phyloP scores from a whole-genome alignment of 129 eudicot species.

The Oenanthe sinensis region DNA sequence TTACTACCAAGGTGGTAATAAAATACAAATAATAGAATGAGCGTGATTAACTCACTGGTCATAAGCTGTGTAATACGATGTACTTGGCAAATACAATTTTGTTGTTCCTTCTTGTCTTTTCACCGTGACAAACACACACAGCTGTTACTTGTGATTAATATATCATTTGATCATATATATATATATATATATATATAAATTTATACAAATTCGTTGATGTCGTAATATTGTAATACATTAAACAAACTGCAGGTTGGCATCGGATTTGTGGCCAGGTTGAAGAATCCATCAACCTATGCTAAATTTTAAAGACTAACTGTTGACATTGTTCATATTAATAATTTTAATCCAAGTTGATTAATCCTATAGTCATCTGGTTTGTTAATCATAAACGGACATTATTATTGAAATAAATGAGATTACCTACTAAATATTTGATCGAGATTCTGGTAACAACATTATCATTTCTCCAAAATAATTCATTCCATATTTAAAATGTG shows the following conservation, averaged over 20 bases:
- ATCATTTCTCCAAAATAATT: too few species aligned
- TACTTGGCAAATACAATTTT: background rate
- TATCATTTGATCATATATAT: background rate
- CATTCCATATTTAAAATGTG: background rate
- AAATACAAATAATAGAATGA: background rate
- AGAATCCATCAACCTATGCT: background rate
- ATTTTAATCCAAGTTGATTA: background rate
- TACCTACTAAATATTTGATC: background rate
- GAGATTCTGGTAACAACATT: background rate
- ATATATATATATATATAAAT: too few species aligned
- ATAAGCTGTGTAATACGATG: slow-evolving; percentile 1
- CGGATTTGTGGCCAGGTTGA: background rate
- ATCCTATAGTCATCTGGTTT: background rate
- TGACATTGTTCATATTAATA: background rate
- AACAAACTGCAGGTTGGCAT: background rate
- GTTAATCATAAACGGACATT: background rate
- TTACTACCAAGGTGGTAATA: background rate
- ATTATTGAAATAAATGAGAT: background rate
- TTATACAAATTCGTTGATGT: background rate
- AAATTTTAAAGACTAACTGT: background rate
- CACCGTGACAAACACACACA: background rate
- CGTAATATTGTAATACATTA: background rate
- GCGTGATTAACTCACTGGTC: background rate
- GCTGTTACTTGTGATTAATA: background rate
- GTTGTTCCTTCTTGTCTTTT: slow-evolving; percentile 3